A percentile compares a stretch with the other conserved stretches of the same genome.
Conservation (phyloP, 805 yeast species). For the Zygoascus ofunaensis region DNA sequence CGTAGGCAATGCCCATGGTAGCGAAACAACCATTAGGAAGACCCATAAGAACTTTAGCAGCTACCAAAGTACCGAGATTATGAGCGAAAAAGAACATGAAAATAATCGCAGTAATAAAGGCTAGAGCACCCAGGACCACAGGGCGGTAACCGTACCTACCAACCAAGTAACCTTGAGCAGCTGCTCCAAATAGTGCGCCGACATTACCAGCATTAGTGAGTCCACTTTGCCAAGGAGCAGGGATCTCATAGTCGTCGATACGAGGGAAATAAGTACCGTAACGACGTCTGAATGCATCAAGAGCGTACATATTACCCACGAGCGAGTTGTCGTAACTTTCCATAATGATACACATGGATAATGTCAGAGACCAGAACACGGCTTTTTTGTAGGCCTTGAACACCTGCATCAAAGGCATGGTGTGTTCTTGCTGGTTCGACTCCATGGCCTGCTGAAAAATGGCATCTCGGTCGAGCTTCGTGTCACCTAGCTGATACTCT, state of each 20-base stretch:
- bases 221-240: conserved; percentile 25
- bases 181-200: conserved; percentile 39
- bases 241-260: conserved; percentile 22
- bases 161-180: too few relatives aligned
- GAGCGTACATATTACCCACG: conserved; percentile 36
- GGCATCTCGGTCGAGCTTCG: too few relatives aligned
- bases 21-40: conserved; percentile 48
- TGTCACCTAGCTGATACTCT: too few relatives aligned
- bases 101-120: conserved; percentile 30
- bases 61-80: conserved; percentile 28
- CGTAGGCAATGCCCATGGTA: conserved; percentile 42
- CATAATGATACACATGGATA: conserved; percentile 39
- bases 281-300: conserved; percentile 34
- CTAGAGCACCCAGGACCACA: conserved; percentile 26
- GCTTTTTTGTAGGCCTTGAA: conserved; percentile 36
- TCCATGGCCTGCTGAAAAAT: too few relatives aligned
- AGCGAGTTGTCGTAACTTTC: conserved; percentile 43
- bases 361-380: conserved; percentile 36
- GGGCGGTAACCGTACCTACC: too few relatives aligned
- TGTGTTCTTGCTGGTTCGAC: too few relatives aligned
- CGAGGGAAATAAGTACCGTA: conserved; percentile 30
- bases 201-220: conserved; percentile 20
- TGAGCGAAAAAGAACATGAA: conserved; percentile 41
- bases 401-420: conserved; percentile 13
- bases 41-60: conserved; percentile 31